phyloP scores from a whole-genome alignment of 805 yeast species.

The Nakazawaea wyomingensis region DNA sequence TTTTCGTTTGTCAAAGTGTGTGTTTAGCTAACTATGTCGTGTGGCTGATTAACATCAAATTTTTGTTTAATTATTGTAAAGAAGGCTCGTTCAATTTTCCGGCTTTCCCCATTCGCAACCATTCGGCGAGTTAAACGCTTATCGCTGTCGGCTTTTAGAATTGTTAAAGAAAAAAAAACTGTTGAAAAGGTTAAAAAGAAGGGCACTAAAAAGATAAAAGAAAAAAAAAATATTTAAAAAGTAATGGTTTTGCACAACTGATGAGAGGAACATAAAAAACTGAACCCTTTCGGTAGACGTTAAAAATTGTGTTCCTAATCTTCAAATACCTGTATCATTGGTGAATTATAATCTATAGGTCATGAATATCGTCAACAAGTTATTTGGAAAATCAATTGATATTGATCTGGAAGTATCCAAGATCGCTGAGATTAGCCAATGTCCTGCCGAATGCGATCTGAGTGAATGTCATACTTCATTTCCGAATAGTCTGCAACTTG shows the following conservation, averaged over 20 bases:
- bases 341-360: no score
- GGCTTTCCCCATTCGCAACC: background rate
- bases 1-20: no score
- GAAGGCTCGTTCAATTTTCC: background rate
- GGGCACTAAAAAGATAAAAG: background rate
- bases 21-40: no score
- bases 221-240: background rate
- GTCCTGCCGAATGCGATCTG: conserved; percentile 48
- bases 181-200: background rate
- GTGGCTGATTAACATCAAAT: no score
- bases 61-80: no score
- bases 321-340: no score
- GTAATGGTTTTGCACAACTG: no score
- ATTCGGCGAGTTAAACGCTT: background rate
- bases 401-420: conserved; percentile 26
- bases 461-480: conserved; percentile 45
- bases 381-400: conserved; percentile 4
- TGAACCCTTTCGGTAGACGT: no score
- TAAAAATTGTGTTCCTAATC: no score
- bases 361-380: conserved; percentile 10
- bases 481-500: conserved; percentile 47
- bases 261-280: no score
- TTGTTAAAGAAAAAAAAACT: background rate
- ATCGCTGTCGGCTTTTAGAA: background rate
- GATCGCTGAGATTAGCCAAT: conserved; percentile 40